These are phyloP conservation scores for Lentinula raphanica DNA, from an alignment of 768 basidiomycete species.

Conservation along the genomic window DNA sequence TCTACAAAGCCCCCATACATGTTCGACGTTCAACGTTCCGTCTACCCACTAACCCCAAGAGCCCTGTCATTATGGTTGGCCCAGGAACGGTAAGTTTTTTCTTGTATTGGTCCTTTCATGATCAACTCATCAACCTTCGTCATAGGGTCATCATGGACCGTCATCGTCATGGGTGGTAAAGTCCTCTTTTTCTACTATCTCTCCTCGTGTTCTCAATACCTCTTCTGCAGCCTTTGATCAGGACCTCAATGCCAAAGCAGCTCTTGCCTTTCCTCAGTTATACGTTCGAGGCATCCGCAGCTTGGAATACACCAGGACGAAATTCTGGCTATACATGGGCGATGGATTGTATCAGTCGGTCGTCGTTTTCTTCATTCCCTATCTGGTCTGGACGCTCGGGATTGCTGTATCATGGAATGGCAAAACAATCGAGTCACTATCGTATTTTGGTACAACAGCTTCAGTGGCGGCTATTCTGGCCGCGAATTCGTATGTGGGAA, in stretches of 20 bases:
- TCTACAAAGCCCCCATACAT: conserved; percentile 88
- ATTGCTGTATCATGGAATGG: conserved; percentile 72
- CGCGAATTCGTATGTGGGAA: conserved; percentile 85
- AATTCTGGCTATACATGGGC: conserved; percentile 93
- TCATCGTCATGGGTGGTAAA: conserved; percentile 84
- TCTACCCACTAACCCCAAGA: conserved; percentile 95
- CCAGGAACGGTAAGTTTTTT: conserved; percentile 82
- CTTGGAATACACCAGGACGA: conserved; percentile 83
- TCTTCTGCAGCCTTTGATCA: conserved; percentile 79
- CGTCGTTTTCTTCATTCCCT: conserved; percentile 85
- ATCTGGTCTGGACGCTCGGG: conserved; percentile 63
- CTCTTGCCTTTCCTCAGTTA: conserved; percentile 90
- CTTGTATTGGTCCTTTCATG: conserved; percentile 3
- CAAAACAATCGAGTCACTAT: conserved; percentile 67
- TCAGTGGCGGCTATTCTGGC: conserved; percentile 82
- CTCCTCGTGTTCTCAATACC: conserved; percentile 7
- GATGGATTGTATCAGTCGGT: conserved; percentile 93
- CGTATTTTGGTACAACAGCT: conserved; percentile 91
- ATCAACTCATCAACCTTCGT: conserved; percentile 27
- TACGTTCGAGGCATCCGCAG: conserved; percentile 93
- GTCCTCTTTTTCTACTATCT: conserved; percentile 3
- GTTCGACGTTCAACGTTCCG: conserved; percentile 96
- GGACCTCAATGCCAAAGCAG: conserved; percentile 86
- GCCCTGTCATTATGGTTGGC: conserved; percentile 98
- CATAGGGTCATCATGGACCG: conserved; percentile 90